Conservation (phyloP, 805 yeast species). For the Kluyveromyces lactis region DNA sequence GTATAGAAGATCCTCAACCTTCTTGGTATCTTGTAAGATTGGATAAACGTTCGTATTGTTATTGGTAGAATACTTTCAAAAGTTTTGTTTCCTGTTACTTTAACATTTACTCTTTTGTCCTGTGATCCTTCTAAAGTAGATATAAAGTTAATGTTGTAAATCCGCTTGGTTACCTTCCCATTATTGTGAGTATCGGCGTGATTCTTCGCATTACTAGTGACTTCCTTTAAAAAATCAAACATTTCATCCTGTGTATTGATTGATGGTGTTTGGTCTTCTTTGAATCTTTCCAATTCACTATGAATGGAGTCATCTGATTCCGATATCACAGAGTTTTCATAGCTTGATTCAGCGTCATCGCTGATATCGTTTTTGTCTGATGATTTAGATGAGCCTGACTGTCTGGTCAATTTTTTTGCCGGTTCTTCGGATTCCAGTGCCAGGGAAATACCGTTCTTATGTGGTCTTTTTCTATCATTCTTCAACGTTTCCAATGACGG, state of each 20-base stretch:
- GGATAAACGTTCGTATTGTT: slow-evolving; percentile 18
- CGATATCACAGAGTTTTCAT: not conserved
- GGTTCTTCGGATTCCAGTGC: not conserved
- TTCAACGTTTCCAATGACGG: not conserved
- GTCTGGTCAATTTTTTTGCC: not conserved
- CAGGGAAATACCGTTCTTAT: not conserved
- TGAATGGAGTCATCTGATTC: not conserved
- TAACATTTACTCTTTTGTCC: slow-evolving; percentile 21
- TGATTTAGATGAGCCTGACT: not conserved
- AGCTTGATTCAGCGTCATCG: not conserved
- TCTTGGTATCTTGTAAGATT: slow-evolving; percentile 15
- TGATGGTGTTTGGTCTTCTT: slow-evolving; percentile 3
- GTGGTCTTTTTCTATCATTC: not conserved
- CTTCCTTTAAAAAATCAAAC: slow-evolving; percentile 1
- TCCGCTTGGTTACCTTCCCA: slow-evolving; percentile 8
- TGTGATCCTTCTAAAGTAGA: slow-evolving; percentile 24
- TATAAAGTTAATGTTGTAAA: slow-evolving; percentile 19
- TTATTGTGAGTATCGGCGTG: not conserved
- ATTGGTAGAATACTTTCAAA: slow-evolving; percentile 22
- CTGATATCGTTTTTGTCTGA: not conserved
- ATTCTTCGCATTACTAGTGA: not conserved
- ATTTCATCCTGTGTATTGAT: not conserved
- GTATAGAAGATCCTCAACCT: slow-evolving; percentile 13
- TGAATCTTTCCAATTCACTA: not conserved
- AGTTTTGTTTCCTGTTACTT: slow-evolving; percentile 22